These are phyloP conservation scores for Kodamaea leandrae DNA, from an alignment of 805 yeast genomes.

Conservation along the genomic window DNA sequence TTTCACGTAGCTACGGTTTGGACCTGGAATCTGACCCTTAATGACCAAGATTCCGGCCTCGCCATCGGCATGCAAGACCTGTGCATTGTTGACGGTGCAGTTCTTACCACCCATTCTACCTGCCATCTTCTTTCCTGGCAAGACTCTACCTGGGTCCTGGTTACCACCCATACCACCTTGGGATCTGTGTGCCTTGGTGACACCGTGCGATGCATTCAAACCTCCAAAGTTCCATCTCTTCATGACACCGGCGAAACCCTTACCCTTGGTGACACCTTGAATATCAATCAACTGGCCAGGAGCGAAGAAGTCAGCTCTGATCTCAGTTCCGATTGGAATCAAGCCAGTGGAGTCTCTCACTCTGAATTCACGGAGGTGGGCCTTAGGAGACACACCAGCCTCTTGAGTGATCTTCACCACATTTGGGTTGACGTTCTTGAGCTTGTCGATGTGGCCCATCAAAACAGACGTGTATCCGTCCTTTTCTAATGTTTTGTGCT, in stretches of 20 bases:
- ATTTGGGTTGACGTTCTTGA: conserved; percentile 48
- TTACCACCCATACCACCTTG: conserved; percentile 97
- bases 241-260: conserved; percentile 98
- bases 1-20: conserved; percentile 70
- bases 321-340: conserved; percentile 71
- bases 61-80: conserved; percentile 76
- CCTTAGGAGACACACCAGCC: conserved; percentile 84
- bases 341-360: conserved; percentile 65
- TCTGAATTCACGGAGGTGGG: conserved; percentile 71
- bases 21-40: conserved; percentile 90
- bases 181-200: conserved; percentile 85
- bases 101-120: conserved; percentile 88
- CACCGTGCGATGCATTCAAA: conserved; percentile 93
- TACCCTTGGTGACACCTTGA: conserved; percentile 80
- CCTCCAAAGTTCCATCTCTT: conserved; percentile 90
- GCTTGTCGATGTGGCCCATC: conserved; percentile 76
- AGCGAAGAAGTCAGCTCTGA: conserved; percentile 80
- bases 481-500: conserved; percentile 62
- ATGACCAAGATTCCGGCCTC: conserved; percentile 78
- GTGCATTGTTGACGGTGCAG: conserved; percentile 71
- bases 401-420: conserved; percentile 70
- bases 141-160: conserved; percentile 92
- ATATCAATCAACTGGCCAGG: conserved; percentile 83
- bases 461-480: conserved; percentile 86
- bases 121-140: conserved; percentile 98